Evolutionary conservation across 345 rosid genomes (phyloP).

Genomic region (Mallotus nudiflorus): DNA sequence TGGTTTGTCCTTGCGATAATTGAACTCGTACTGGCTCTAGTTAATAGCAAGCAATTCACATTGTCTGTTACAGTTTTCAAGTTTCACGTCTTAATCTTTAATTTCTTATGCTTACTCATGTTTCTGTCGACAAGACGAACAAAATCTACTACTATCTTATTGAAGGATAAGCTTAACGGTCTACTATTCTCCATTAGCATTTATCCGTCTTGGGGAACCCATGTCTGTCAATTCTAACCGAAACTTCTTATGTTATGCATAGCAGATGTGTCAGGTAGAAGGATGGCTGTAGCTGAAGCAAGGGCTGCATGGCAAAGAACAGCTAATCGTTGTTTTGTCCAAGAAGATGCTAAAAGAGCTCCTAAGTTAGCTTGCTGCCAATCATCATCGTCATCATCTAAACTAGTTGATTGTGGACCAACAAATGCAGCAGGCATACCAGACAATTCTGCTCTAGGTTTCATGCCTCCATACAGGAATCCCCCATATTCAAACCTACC

Average conservation of each 20-base stretch:
- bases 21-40: too few species aligned
- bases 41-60: neutral
- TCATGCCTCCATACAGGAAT: constrained; percentile 54
- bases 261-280: constrained; percentile 38
- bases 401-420: constrained; percentile 52
- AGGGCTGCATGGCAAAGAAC: constrained; percentile 92
- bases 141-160: neutral
- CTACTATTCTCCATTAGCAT: neutral
- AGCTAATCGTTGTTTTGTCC: constrained; percentile 90
- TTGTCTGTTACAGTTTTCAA: neutral
- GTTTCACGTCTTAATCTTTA: too few species aligned
- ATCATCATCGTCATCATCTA: constrained; percentile 64
- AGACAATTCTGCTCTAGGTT: constrained; percentile 47
- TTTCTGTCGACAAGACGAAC: neutral
- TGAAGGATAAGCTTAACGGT: neutral
- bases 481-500: constrained; percentile 51
- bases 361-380: constrained; percentile 88
- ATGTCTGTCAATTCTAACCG: neutral
- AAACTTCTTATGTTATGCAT: neutral
- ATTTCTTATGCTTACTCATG: neutral
- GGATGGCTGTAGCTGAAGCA: constrained; percentile 92
- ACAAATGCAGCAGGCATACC: constrained; percentile 38
- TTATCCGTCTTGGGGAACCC: neutral
- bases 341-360: constrained; percentile 98
- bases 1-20: neutral